Conservation (phyloP, 148 eudicot species). For the Amaranthus palmeri region DNA sequence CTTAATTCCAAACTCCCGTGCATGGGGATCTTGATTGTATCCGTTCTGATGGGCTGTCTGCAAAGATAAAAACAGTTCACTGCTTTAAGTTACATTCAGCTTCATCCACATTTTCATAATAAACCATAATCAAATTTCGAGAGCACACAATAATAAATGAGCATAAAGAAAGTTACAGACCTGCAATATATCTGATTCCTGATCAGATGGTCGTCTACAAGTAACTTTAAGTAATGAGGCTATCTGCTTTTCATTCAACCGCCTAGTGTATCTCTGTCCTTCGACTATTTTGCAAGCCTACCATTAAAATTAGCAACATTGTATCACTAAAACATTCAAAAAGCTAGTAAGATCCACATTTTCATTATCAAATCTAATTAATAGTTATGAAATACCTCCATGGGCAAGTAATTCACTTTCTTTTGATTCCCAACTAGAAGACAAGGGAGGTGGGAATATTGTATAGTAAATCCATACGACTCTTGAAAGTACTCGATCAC, state of each 20-base stretch:
- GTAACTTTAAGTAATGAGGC: conserved; percentile 60
- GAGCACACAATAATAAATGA: background rate
- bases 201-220: conserved; percentile 61
- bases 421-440: conserved; percentile 72
- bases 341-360: background rate
- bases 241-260: conserved; percentile 74
- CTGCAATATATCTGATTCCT: conserved; percentile 67
- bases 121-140: background rate
- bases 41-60: conserved; percentile 61
- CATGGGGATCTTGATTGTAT: conserved; percentile 58
- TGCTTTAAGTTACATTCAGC: too few relatives aligned
- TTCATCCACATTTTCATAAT: background rate
- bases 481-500: conserved; percentile 72
- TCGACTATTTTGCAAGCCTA: conserved; percentile 79
- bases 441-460: conserved; percentile 64
- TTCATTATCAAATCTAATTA: background rate
- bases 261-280: conserved; percentile 68
- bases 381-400: conserved; percentile 45
- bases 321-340: background rate
- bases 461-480: conserved; percentile 64
- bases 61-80: background rate
- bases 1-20: conserved; percentile 61
- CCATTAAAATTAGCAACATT: background rate
- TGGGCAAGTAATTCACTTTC: conserved; percentile 72
- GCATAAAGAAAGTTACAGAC: conserved; percentile 21